Evolutionary conservation across 768 basidiomycete genomes (phyloP).

Genomic region (Pleurotus platypus): DNA sequence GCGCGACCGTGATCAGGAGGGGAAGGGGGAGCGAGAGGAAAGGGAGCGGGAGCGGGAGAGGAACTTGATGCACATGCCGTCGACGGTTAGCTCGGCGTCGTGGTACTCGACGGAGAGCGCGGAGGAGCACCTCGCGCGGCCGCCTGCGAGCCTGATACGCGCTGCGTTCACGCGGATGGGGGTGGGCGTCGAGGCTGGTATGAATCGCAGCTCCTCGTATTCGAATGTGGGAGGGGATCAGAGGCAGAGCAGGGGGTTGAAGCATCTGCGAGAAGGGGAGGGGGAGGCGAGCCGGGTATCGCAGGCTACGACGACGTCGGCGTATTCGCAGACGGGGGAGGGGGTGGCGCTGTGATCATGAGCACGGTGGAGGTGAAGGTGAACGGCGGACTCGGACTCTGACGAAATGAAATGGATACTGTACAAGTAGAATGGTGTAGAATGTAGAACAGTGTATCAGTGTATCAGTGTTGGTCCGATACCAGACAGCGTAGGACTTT

Average conservation of each 20-base stretch:
- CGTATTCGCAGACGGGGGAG: slow-evolving; percentile 1
- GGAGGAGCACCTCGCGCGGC: slow-evolving; percentile 23
- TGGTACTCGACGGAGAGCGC: slow-evolving; percentile 27
- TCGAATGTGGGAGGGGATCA: slow-evolving; percentile 3
- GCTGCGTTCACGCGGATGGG: slow-evolving; percentile 29
- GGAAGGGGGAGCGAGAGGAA: too few relatives aligned
- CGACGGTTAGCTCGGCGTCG: slow-evolving; percentile 24
- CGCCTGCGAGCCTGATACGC: slow-evolving; percentile 28
- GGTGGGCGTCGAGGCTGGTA: slow-evolving; percentile 13
- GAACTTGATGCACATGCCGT: slow-evolving; percentile 21
- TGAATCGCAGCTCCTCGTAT: slow-evolving; percentile 12
- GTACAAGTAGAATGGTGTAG: too few relatives aligned
- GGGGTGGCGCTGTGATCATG: neutral
- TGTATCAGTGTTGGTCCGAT: too few relatives aligned
- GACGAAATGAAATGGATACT: too few relatives aligned
- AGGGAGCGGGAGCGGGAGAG: slow-evolving; percentile 10
- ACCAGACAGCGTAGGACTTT: too few relatives aligned
- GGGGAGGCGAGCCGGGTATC: neutral
- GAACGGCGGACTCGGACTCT: too few relatives aligned
- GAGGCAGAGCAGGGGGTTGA: neutral
- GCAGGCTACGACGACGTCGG: slow-evolving; percentile 3
- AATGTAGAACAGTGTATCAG: too few relatives aligned
- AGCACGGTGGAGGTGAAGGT: too few relatives aligned
- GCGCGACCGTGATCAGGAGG: too few relatives aligned
- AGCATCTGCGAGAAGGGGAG: neutral